These are phyloP conservation scores for Sambucus nigra DNA, from an alignment of 129 eudicot genomes.

Conservation along the genomic window DNA sequence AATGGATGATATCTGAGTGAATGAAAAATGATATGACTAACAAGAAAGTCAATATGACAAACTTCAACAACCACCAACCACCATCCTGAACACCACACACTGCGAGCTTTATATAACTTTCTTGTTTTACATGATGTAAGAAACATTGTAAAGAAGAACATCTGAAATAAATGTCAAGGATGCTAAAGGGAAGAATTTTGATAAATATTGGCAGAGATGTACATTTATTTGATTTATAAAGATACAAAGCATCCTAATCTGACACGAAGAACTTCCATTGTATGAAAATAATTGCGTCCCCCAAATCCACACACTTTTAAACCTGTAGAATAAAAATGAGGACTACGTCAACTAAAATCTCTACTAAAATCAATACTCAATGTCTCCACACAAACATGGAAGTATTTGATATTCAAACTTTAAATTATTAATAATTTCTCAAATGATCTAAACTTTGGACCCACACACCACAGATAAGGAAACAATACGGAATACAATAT, in stretches of 20 bases:
- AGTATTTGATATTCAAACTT: not conserved
- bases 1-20: constrained; percentile 56
- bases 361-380: not conserved
- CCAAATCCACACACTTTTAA: constrained; percentile 53
- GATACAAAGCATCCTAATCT: constrained; percentile 98
- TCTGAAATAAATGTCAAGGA: constrained; percentile 58
- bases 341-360: not conserved
- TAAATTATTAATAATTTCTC: not conserved
- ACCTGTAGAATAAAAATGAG: constrained; percentile 32
- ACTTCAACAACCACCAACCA: constrained; percentile 43
- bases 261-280: constrained; percentile 91
- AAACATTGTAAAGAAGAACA: constrained; percentile 75
- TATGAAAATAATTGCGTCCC: constrained; percentile 56
- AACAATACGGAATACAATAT: too few species aligned
- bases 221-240: not conserved
- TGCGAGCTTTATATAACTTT: constrained; percentile 46
- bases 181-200: not conserved
- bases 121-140: constrained; percentile 52
- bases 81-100: constrained; percentile 82
- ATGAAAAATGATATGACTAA: constrained; percentile 66
- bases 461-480: too few species aligned
- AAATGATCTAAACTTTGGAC: too few species aligned
- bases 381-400: not conserved
- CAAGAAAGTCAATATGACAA: constrained; percentile 34
- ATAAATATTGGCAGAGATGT: not conserved